Evolutionary conservation across 2,329 filamentous ascomycete species (phyloP), one percentile per base, ranked within the genome.

Genomic region (Diaporthe ilicicola): DNA sequence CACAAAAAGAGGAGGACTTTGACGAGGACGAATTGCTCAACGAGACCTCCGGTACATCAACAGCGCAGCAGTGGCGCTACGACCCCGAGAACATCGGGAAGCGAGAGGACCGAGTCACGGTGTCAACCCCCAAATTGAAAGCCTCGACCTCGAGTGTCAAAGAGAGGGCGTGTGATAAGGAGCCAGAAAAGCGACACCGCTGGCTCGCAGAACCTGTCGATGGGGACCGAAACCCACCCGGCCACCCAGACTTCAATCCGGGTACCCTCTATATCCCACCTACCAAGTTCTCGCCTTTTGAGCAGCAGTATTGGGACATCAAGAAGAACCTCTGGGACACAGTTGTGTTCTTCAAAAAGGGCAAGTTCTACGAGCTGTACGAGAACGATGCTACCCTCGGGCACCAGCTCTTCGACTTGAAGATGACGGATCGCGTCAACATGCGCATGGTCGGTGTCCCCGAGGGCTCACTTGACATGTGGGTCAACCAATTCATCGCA

Each of bases 391-490:
- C 96, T 6, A 97, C 95, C 0, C 92, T 98, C 69, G 96, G 96
- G 5, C 95, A 99, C 79, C 96, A 98, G 80, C 86, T 98, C 19
- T 99, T 99, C 76, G 96, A 99, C 80, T 88, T 99, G 70, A 99
- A 99, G 83, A 91, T 99, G 79, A 99, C 96, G 0, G 96, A 99
- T 77, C 90, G 96, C 68, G 96, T 99, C 80, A 99, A 99, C 80
- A 99, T 99, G 96, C 93, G 95, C 75, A 99, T 99, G 96, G 96
- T 98, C 2, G 96, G 96, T 73, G 96, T 99, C 0, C 96, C 96
- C 0, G 96, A 99, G 81, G 93, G 94, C 78, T 97, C 94, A 15
- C 85, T 99, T n/a, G 94, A 96, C 77, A 91, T 96, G 80, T 99
- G 96, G 96, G 94, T 96, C 70, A 97, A 97, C 77, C 96, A 99